Base-by-base conservation (phyloP, 768 basidiomycete species). In the Tubosaeta sp. region DNA sequence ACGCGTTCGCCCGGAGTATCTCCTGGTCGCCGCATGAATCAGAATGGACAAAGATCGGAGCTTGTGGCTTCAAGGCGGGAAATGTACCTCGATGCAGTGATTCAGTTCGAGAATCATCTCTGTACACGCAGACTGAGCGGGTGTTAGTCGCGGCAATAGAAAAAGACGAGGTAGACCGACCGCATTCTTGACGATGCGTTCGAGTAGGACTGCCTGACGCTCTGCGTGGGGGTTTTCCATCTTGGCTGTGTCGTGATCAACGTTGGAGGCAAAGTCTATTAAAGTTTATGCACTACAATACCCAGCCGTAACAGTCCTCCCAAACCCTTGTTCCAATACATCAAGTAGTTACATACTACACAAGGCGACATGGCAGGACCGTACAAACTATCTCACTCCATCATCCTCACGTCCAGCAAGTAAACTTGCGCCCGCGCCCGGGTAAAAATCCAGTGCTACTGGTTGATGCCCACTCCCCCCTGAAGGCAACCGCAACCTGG, bases 161-260 rank as follows among this genome's bases (percentile, higher is more conserved):
- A 8, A 42, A 8, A 11, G 11, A 39, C 19, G 41, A 18, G 13
- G 32, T 24, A 35, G 36, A 74, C 85, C 56, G 55, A 93, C 93
- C 6, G 88, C 82, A 58, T 91, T 95, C 71, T 94, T 94, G 22
- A 92, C 73, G 60, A 97, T 94, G 24, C 94, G 81, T 59, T 95
- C 90, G 3, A 96, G 77, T 18, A 95, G 79, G 41, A 94, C 84
- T 29, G 90, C 91, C 65, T 97, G 94, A 38, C 89, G 79, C 69
- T 94, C 92, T 45, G 90, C 90, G 59, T 97, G 93, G 19, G 94
- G 94, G 67, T 95, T 95, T 71, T 96, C 92, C 94, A 96, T 95
- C 48, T 47, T 44, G 51, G 46, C 22, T 25, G 44, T 16, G 50
- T 54, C 49, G 39, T 49, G 53, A 46, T 27, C 6, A 27, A 9